Evolutionary conservation across 805 yeast species (phyloP).

Genomic region (Starmerella riodocensis): DNA sequence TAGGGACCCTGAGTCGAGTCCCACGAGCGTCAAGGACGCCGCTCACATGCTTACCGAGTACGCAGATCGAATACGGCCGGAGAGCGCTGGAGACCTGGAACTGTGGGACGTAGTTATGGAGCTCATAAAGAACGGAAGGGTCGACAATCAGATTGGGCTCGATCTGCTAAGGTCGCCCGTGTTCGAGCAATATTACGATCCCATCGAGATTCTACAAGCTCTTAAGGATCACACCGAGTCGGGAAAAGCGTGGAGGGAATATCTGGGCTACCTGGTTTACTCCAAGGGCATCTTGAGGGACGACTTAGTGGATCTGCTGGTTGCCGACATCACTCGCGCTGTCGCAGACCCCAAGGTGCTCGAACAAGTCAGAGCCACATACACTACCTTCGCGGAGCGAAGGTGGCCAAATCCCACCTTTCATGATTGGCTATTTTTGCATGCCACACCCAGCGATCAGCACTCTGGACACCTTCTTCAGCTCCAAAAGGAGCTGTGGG

Average conservation of each 20-base stretch:
- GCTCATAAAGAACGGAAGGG: not conserved
- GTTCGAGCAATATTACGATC: slow-evolving; percentile 21
- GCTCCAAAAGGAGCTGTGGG: slow-evolving; percentile 16
- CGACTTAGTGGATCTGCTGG: slow-evolving; percentile 27
- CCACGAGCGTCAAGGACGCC: slow-evolving; percentile 16
- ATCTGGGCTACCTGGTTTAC: slow-evolving; percentile 26
- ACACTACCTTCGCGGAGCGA: slow-evolving; percentile 21
- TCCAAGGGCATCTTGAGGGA: slow-evolving; percentile 5
- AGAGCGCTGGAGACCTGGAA: not conserved
- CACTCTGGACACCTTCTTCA: slow-evolving; percentile 13
- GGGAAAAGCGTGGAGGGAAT: slow-evolving; percentile 28
- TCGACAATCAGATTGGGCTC: slow-evolving; percentile 26
- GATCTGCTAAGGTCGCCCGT: slow-evolving; percentile 24
- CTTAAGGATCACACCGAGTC: slow-evolving; percentile 25
- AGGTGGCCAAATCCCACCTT: slow-evolving; percentile 28
- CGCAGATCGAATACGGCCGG: not conserved
- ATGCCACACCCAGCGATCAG: not conserved
- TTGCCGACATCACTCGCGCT: slow-evolving; percentile 26
- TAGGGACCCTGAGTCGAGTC: not conserved
- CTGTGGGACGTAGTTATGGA: slow-evolving; percentile 27
- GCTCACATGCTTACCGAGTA: slow-evolving; percentile 24
- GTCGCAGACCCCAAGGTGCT: slow-evolving; percentile 7
- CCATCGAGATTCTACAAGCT: slow-evolving; percentile 22
- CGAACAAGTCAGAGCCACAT: slow-evolving; percentile 16
- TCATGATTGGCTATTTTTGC: slow-evolving; percentile 5